A percentile compares a stretch with the other conserved stretches of the same genome.
phyloP scores from a whole-genome alignment of 1,284 basidiomycete genomes.

The Pyrrhoderma lamaoense region DNA sequence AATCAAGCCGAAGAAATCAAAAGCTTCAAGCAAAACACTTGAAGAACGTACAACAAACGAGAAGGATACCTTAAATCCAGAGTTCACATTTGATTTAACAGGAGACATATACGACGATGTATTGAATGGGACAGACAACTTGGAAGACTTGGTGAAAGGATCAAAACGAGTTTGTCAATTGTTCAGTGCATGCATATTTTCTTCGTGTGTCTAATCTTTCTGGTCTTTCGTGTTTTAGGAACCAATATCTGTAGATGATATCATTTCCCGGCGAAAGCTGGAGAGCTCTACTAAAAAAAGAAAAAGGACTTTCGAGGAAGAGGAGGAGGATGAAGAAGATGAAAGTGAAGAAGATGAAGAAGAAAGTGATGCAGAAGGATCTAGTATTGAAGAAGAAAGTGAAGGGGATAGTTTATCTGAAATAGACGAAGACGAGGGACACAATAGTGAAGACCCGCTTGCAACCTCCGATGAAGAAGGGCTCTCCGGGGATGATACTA shows the following conservation, averaged over 20 bases:
- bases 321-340: conserved; percentile 27
- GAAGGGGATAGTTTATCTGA: conserved; percentile 21
- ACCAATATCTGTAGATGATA: conserved; percentile 86
- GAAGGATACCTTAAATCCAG: conserved; percentile 67
- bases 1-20: conserved; percentile 12
- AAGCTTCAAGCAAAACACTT: conserved; percentile 18
- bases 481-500: conserved; percentile 27
- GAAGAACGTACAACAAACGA: conserved; percentile 22
- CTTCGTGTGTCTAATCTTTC: conserved; percentile 13
- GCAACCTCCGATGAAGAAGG: conserved; percentile 21
- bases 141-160: conserved; percentile 53
- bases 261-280: conserved; percentile 66
- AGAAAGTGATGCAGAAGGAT: conserved; percentile 26
- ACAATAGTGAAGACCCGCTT: conserved; percentile 27
- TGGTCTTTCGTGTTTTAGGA: conserved; percentile 35
- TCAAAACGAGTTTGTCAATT: conserved; percentile 52
- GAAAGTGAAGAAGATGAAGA: conserved; percentile 31
- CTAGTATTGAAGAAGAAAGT: conserved; percentile 26
- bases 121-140: conserved; percentile 32
- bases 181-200: conserved; percentile 1
- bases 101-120: conserved; percentile 61
- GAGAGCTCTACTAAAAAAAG: conserved; percentile 42
- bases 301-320: conserved; percentile 37
- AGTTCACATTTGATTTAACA: conserved; percentile 77
- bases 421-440: conserved; percentile 30